phyloP scores from a whole-genome alignment of 805 yeast species.

The Ogataea zsoltii region DNA sequence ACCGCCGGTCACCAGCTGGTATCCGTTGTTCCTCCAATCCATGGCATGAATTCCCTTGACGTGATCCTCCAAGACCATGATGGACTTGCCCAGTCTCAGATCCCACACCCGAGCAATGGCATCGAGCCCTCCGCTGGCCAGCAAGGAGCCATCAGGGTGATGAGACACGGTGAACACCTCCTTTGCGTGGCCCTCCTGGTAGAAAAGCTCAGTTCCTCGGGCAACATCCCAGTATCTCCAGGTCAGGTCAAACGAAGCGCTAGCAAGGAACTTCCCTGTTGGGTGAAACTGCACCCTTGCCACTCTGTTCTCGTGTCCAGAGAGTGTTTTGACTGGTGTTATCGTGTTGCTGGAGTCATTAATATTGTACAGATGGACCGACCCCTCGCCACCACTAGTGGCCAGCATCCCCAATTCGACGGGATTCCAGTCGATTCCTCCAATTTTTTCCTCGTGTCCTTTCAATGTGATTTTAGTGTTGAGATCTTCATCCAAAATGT shows the following conservation, averaged over 20 bases:
- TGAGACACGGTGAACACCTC: constrained; percentile 63
- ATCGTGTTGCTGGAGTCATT: background rate
- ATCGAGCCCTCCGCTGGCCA: constrained; percentile 80
- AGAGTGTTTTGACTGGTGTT: constrained; percentile 10
- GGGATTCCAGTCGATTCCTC: constrained; percentile 65
- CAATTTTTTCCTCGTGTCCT: constrained; percentile 66
- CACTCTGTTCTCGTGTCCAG: constrained; percentile 59
- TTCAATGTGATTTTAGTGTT: constrained; percentile 28
- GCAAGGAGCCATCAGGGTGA: constrained; percentile 76
- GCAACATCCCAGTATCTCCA: constrained; percentile 87
- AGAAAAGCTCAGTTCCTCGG: constrained; percentile 48
- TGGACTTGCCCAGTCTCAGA: constrained; percentile 69
- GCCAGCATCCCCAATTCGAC: constrained; percentile 27
- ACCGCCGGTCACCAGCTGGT: constrained; percentile 76
- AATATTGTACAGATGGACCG: constrained; percentile 25
- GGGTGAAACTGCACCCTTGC: constrained; percentile 69
- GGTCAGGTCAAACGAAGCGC: constrained; percentile 81
- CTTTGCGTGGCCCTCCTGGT: constrained; percentile 86
- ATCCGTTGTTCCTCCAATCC: constrained; percentile 78
- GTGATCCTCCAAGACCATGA: constrained; percentile 64
- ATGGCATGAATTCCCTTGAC: constrained; percentile 66
- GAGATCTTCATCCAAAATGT: constrained; percentile 47
- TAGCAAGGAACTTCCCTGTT: constrained; percentile 50
- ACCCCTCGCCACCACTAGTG: constrained; percentile 49
- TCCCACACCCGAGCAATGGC: constrained; percentile 81